Conservation (phyloP, 805 yeast species). For the Schwanniomyces occidentalis region DNA sequence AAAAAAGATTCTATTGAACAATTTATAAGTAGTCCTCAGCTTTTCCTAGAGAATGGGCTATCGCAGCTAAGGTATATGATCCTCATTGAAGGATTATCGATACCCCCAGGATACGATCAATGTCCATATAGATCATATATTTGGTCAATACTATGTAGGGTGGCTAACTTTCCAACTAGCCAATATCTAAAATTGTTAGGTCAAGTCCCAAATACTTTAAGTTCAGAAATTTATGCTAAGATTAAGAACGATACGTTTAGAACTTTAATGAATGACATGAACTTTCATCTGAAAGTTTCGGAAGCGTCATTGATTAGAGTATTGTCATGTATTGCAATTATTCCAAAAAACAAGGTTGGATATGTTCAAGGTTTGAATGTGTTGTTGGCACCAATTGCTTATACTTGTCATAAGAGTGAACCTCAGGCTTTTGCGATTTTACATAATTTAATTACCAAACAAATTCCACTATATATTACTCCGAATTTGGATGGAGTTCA, state of each 20-base stretch:
- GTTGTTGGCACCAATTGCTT: conserved; percentile 79
- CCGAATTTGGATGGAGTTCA: conserved; percentile 81
- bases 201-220: conserved; percentile 47
- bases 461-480: conserved; percentile 76
- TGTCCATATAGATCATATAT: conserved; percentile 73
- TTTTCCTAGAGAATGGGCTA: conserved; percentile 33
- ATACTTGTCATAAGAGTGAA: conserved; percentile 67
- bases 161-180: conserved; percentile 56
- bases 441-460: conserved; percentile 56
- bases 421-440: conserved; percentile 82
- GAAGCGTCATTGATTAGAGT: conserved; percentile 69
- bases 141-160: conserved; percentile 76
- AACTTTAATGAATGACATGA: conserved; percentile 72
- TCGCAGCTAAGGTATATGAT: conserved; percentile 39
- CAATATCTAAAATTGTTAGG: conserved; percentile 54
- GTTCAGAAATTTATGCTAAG: conserved; percentile 59
- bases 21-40: conserved; percentile 36
- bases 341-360: conserved; percentile 31
- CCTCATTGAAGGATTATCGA: conserved; percentile 40
- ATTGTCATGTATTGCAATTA: conserved; percentile 69
- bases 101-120: conserved; percentile 47
- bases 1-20: conserved; percentile 40
- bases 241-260: conserved; percentile 85
- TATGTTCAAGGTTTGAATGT: conserved; percentile 96
- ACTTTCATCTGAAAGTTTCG: conserved; percentile 63